Percentiles rank a stretch among this genome's conserved stretches.
Conservation (phyloP, 495 filamentous ascomycete genomes). For the Staphylotrichum longicolle region DNA sequence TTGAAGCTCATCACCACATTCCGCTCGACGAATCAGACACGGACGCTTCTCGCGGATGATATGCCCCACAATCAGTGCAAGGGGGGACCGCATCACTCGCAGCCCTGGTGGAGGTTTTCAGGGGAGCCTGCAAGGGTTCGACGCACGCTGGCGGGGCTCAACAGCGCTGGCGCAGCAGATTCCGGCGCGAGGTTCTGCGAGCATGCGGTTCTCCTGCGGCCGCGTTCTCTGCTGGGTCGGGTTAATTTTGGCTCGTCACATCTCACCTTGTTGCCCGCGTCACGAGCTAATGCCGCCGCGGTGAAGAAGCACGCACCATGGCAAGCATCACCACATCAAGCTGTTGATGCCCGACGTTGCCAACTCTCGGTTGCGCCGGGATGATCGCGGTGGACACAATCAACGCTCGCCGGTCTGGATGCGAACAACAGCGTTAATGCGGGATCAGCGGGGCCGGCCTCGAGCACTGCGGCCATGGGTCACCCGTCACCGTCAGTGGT, state of each 20-base stretch:
- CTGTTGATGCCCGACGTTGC: slow-evolving; percentile 9
- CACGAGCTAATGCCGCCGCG: not conserved
- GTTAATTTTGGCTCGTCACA: not conserved
- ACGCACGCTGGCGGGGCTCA: not conserved
- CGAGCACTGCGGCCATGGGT: slow-evolving; percentile 28
- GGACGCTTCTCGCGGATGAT: not conserved
- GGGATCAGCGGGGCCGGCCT: slow-evolving; percentile 28
- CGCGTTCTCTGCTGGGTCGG: not conserved
- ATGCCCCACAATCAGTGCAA: not conserved
- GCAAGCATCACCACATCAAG: not conserved
- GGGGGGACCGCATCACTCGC: not conserved
- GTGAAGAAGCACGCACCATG: not conserved
- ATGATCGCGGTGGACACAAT: slow-evolving; percentile 20
- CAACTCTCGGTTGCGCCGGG: slow-evolving; percentile 4
- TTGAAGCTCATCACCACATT: too few relatives aligned
- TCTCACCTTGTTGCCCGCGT: not conserved
- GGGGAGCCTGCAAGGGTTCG: slow-evolving; percentile 5
- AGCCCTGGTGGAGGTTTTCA: not conserved
- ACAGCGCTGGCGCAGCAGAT: not conserved
- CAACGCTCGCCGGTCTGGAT: too few relatives aligned
- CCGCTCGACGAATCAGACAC: too few relatives aligned
- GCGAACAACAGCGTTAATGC: too few relatives aligned
- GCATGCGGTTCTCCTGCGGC: slow-evolving; percentile 4
- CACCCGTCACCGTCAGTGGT: slow-evolving; percentile 24
- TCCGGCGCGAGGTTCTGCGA: not conserved